Conservation (phyloP, 495 filamentous ascomycete species). For the Hypoxylon fragiforme region DNA sequence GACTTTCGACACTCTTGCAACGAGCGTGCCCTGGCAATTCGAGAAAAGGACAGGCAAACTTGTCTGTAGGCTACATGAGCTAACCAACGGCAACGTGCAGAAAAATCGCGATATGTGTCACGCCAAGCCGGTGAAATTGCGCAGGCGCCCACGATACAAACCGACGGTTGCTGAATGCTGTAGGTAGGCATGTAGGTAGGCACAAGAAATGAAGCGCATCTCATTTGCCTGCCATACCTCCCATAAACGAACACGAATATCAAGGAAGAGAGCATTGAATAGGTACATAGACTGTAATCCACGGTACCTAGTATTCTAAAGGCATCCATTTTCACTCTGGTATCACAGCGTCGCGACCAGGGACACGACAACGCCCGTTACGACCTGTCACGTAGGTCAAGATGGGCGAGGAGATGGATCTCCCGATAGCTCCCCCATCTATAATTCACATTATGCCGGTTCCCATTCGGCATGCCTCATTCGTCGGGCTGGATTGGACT, state of each 20-base stretch:
- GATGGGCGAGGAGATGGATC: conserved; percentile 37
- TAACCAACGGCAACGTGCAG: conserved; percentile 26
- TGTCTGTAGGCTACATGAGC: conserved; percentile 8
- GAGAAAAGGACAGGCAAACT: conserved; percentile 3
- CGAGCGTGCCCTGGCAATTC: not conserved
- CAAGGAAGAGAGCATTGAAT: too few species aligned
- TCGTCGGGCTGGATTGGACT: conserved; percentile 19
- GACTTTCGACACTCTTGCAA: conserved; percentile 1
- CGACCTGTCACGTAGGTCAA: conserved; percentile 37
- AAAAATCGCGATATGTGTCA: conserved; percentile 33
- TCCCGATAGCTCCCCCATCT: conserved; percentile 34
- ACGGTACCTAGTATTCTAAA: too few species aligned
- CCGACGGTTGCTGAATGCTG: conserved; percentile 11
- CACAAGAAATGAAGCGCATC: conserved; percentile 21
- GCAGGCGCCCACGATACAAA: conserved; percentile 20
- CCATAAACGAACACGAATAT: conserved; percentile 28
- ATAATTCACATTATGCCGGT: conserved; percentile 30
- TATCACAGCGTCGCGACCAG: conserved; percentile 16
- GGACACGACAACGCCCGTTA: conserved; percentile 14
- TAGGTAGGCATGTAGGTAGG: too few species aligned
- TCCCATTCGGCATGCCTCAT: conserved; percentile 33
- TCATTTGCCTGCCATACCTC: conserved; percentile 27
- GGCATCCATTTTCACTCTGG: conserved; percentile 1
- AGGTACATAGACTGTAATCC: too few species aligned
- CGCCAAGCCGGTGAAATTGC: conserved; percentile 33